These are phyloP conservation scores for Agrocybe chaxingu DNA, from an alignment of 768 basidiomycete genomes.

Conservation along the genomic window DNA sequence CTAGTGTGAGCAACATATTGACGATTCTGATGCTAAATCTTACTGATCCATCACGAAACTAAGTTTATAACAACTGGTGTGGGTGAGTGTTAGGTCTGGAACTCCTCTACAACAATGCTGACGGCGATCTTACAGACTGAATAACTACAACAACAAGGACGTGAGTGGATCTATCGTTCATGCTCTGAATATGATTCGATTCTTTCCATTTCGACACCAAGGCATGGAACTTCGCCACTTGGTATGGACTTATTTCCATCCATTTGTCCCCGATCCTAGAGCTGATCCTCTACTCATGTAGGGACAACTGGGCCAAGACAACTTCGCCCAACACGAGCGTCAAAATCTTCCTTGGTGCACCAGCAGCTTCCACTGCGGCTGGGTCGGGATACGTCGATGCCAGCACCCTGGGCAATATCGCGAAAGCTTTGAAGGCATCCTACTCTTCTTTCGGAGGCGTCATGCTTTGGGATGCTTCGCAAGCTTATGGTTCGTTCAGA, in stretches of 20 bases:
- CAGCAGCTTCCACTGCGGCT: constrained; percentile 54
- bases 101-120: too few species aligned
- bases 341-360: constrained; percentile 65
- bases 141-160: constrained; percentile 36
- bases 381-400: constrained; percentile 58
- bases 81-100: constrained; percentile 12
- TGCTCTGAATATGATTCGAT: neutral
- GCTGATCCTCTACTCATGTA: constrained; percentile 14
- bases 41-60: constrained; percentile 17
- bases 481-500: constrained; percentile 39
- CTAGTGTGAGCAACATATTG: constrained; percentile 26
- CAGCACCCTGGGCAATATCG: constrained; percentile 42
- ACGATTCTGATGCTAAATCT: constrained; percentile 9
- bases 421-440: constrained; percentile 46
- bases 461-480: constrained; percentile 51
- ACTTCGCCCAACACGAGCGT: constrained; percentile 57
- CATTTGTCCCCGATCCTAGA: too few species aligned
- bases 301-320: constrained; percentile 65
- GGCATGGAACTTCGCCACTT: constrained; percentile 63
- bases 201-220: neutral
- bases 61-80: constrained; percentile 45
- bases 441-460: constrained; percentile 69
- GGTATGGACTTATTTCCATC: constrained; percentile 29
- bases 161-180: constrained; percentile 46
- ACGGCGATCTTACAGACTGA: constrained; percentile 21